These are phyloP conservation scores for Suillus weaverae DNA, from an alignment of 768 basidiomycete species.

Conservation along the genomic window DNA sequence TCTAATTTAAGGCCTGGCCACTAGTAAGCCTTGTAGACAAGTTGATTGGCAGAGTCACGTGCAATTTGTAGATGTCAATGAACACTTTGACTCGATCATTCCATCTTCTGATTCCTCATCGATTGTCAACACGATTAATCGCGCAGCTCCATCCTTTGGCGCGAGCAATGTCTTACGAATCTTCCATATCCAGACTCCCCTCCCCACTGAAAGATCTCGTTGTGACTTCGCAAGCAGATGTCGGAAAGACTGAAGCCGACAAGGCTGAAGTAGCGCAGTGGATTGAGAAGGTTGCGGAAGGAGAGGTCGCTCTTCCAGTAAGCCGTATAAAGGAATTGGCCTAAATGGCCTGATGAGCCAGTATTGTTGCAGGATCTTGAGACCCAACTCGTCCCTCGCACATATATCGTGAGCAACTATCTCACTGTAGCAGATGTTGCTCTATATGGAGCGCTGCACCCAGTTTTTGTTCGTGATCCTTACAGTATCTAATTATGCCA, in stretches of 20 bases:
- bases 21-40: no score
- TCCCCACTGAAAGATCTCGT: constrained; percentile 60
- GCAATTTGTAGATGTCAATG: constrained; percentile 19
- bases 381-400: constrained; percentile 67
- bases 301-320: constrained; percentile 55
- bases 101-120: constrained; percentile 21
- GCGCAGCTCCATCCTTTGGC: constrained; percentile 7
- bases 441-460: constrained; percentile 86
- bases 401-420: constrained; percentile 83
- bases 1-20: not conserved
- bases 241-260: constrained; percentile 62
- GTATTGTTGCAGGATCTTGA: constrained; percentile 61
- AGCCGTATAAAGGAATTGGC: constrained; percentile 4
- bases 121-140: constrained; percentile 16
- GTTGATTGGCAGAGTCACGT: constrained; percentile 33
- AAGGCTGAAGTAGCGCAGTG: constrained; percentile 64
- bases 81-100: constrained; percentile 20
- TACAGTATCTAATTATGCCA: constrained; percentile 2
- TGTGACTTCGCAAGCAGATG: constrained; percentile 31
- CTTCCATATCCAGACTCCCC: constrained; percentile 46
- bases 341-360: constrained; percentile 4
- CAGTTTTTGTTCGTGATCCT: constrained; percentile 60
- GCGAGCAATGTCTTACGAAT: constrained; percentile 54
- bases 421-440: constrained; percentile 90
- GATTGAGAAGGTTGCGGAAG: constrained; percentile 63